A percentile compares a stretch with the other conserved stretches of the same genome.
phyloP scores from a whole-genome alignment of 78 protist species.

The Tieghemostelium lacteum region DNA sequence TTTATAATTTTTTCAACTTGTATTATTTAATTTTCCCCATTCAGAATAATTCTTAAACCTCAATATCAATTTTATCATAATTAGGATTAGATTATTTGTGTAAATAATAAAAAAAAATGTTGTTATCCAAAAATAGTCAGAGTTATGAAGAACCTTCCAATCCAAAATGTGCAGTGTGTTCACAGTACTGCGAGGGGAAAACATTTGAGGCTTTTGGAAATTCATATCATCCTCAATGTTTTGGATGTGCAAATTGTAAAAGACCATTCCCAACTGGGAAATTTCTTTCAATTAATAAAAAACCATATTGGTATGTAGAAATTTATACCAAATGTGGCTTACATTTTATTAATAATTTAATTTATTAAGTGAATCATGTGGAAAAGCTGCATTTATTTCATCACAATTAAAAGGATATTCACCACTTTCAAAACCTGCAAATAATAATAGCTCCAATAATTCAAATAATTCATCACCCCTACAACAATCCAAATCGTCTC shows the following conservation, averaged over 20 bases:
- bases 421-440: slow-evolving; percentile 14
- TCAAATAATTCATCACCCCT: neutral
- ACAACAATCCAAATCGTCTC: neutral
- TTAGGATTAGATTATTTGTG: no score
- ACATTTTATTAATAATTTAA: neutral
- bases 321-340: neutral
- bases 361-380: slow-evolving; percentile 55
- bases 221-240: slow-evolving; percentile 64
- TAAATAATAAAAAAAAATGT: slow-evolving; percentile 21
- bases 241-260: slow-evolving; percentile 51
- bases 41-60: no score
- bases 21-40: no score
- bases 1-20: no score
- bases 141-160: slow-evolving; percentile 46
- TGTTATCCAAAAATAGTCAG: slow-evolving; percentile 15
- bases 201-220: slow-evolving; percentile 70
- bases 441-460: neutral
- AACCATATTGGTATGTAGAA: slow-evolving; percentile 67
- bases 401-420: slow-evolving; percentile 59
- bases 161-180: slow-evolving; percentile 66
- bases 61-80: no score
- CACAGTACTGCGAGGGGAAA: slow-evolving; percentile 61
- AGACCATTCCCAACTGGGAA: slow-evolving; percentile 68
- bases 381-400: slow-evolving; percentile 55
- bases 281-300: slow-evolving; percentile 43